Percentiles rank a stretch among this genome's conserved stretches.
These are phyloP conservation scores for Taphrina pruni DNA, from an alignment of 1,139 yeast genomes.

Conservation along the genomic window DNA sequence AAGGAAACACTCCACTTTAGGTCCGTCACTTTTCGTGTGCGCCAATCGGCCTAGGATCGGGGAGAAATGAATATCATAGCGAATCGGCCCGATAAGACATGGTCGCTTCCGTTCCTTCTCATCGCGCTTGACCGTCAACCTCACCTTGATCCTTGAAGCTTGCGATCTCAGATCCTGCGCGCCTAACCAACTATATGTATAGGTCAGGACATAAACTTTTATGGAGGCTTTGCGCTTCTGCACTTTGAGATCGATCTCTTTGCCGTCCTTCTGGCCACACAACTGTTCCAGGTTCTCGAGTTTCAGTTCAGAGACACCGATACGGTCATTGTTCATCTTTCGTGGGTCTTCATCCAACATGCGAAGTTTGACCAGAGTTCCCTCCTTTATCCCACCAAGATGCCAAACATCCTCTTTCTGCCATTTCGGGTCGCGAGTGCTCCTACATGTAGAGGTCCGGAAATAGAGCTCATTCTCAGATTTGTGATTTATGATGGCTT, in stretches of 20 bases:
- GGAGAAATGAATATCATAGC: slow-evolving; percentile 33
- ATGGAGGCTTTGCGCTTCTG: slow-evolving; percentile 35
- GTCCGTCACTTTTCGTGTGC: slow-evolving; percentile 16
- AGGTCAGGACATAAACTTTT: slow-evolving; percentile 20
- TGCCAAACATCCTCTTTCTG: slow-evolving; percentile 38
- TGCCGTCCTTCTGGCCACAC: slow-evolving; percentile 13
- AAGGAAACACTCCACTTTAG: slow-evolving; percentile 25
- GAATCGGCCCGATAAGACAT: slow-evolving; percentile 26
- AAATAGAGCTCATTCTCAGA: slow-evolving; percentile 11
- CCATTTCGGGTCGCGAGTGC: slow-evolving; percentile 35
- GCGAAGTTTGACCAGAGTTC: slow-evolving; percentile 21
- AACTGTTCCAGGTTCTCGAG: slow-evolving; percentile 18
- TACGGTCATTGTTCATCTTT: slow-evolving; percentile 30
- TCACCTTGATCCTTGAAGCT: slow-evolving; percentile 19
- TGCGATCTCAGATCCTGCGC: slow-evolving; percentile 21
- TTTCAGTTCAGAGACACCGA: slow-evolving; percentile 21
- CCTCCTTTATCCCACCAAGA: slow-evolving; percentile 35
- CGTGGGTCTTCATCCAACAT: slow-evolving; percentile 38
- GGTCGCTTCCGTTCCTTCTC: slow-evolving; percentile 12
- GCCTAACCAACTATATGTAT: slow-evolving; percentile 16
- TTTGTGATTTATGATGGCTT: slow-evolving; percentile 32
- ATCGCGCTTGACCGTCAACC: slow-evolving; percentile 14
- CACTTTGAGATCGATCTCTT: slow-evolving; percentile 29
- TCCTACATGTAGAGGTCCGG: slow-evolving; percentile 37
- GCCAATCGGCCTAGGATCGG: slow-evolving; percentile 38